Evolutionary conservation across 2,329 filamentous ascomycete species (phyloP).

Genomic region (Blastomyces gilchristii): DNA sequence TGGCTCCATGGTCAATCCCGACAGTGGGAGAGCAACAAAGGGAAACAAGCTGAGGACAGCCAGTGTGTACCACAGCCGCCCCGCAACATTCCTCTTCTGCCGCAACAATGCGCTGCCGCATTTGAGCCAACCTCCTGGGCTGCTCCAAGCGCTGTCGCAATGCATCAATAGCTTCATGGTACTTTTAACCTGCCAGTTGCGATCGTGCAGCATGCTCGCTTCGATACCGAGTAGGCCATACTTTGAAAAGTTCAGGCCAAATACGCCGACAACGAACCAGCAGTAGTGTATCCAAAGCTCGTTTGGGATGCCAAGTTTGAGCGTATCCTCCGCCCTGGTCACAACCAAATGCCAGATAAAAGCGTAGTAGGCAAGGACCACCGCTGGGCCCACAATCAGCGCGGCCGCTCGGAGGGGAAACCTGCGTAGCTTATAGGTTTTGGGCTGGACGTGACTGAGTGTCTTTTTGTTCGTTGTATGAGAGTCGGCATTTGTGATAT

Average conservation of each 20-base stretch:
- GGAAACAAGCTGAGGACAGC: conserved; percentile 9
- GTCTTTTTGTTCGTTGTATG: not conserved
- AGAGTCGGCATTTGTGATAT: not conserved
- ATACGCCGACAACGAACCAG: conserved; percentile 16
- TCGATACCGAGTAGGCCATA: conserved; percentile 13
- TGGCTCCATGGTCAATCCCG: conserved; percentile 10
- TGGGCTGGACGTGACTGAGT: not conserved
- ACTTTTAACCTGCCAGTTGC: conserved; percentile 8
- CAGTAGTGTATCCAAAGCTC: conserved; percentile 12
- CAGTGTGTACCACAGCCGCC: conserved; percentile 10
- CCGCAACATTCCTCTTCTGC: not conserved
- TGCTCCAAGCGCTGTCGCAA: conserved; percentile 8
- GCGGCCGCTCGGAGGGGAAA: not conserved
- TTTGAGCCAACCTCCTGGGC: conserved; percentile 9
- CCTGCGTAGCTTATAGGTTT: not conserved
- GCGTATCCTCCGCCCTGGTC: not conserved
- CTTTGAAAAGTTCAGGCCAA: conserved; percentile 12
- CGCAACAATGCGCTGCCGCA: not conserved
- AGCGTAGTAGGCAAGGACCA: not conserved
- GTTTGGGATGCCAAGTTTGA: not conserved
- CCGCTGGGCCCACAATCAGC: not conserved
- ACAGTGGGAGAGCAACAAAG: conserved; percentile 12
- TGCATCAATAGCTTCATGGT: conserved; percentile 13
- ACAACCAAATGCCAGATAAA: not conserved
- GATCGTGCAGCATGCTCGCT: conserved; percentile 13